These are phyloP conservation scores for Paulownia fortunei DNA, from an alignment of 257 asterid genomes.

Conservation along the genomic window DNA sequence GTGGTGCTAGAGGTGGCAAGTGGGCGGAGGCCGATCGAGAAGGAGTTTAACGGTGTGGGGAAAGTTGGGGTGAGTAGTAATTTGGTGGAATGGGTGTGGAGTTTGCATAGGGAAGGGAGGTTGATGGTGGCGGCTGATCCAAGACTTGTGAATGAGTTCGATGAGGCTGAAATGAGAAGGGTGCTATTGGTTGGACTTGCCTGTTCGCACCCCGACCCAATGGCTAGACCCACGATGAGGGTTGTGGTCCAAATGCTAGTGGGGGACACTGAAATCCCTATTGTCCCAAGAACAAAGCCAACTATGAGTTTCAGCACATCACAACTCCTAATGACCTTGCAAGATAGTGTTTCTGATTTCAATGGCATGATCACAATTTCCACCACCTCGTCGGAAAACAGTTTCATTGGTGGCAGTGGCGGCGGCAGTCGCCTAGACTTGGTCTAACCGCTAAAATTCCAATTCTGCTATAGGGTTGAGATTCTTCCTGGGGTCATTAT, in stretches of 20 bases:
- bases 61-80: slow-evolving; percentile 48
- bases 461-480: not conserved
- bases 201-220: slow-evolving; percentile 83
- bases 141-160: slow-evolving; percentile 57
- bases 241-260: slow-evolving; percentile 80
- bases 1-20: slow-evolving; percentile 86
- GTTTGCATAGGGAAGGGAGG: slow-evolving; percentile 65
- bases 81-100: slow-evolving; percentile 93
- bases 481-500: not conserved
- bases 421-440: slow-evolving; percentile 40
- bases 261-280: slow-evolving; percentile 71
- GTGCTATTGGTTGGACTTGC: slow-evolving; percentile 69
- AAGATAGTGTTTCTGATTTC: slow-evolving; percentile 83
- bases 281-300: slow-evolving; percentile 71
- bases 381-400: slow-evolving; percentile 66
- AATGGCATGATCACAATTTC: slow-evolving; percentile 67
- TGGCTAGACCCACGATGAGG: slow-evolving; percentile 76
- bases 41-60: slow-evolving; percentile 33
- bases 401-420: slow-evolving; percentile 50
- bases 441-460: slow-evolving; percentile 31
- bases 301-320: slow-evolving; percentile 69
- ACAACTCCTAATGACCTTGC: slow-evolving; percentile 67
- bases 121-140: slow-evolving; percentile 62
- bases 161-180: slow-evolving; percentile 61
- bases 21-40: slow-evolving; percentile 83